phyloP scores from a whole-genome alignment of 2,329 filamentous ascomycete genomes.

The Botrytis sinoallii region DNA sequence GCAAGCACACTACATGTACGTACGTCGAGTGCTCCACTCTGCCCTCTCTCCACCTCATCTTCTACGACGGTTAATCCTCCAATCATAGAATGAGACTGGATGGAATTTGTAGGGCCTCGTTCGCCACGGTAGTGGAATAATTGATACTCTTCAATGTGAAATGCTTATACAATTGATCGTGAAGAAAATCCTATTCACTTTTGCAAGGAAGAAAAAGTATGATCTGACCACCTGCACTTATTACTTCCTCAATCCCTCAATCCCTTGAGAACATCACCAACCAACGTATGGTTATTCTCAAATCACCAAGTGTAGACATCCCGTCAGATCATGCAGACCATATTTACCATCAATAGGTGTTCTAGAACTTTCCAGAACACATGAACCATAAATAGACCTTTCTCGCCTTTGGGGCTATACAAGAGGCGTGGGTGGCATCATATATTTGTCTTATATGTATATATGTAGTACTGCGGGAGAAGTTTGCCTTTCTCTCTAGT shows the following conservation, averaged over 20 bases:
- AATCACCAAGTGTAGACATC: not conserved
- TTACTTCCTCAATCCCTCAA: not conserved
- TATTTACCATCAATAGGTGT: not conserved
- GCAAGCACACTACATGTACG: not conserved
- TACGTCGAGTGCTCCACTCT: not conserved
- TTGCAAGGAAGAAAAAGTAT: not conserved
- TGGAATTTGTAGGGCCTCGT: not conserved
- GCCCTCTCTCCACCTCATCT: not conserved
- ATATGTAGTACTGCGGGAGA: not conserved
- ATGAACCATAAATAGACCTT: not conserved
- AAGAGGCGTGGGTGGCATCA: not conserved
- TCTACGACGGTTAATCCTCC: not conserved
- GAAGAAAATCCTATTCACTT: not conserved
- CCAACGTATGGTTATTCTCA: not conserved
- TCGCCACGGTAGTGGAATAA: not conserved
- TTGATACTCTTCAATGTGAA: not conserved
- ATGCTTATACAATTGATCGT: not conserved
- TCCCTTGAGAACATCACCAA: not conserved
- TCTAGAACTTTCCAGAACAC: conserved; percentile 4
- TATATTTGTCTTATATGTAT: not conserved
- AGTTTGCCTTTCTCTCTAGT: not conserved
- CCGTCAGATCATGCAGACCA: not conserved
- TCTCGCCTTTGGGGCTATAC: not conserved
- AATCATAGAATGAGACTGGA: not conserved
- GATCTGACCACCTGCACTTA: not conserved